Percentiles rank a stretch among this genome's conserved stretches.
phyloP scores from a whole-genome alignment of 108 stramenopile genomes.

The Mediolabrus comicus region DNA sequence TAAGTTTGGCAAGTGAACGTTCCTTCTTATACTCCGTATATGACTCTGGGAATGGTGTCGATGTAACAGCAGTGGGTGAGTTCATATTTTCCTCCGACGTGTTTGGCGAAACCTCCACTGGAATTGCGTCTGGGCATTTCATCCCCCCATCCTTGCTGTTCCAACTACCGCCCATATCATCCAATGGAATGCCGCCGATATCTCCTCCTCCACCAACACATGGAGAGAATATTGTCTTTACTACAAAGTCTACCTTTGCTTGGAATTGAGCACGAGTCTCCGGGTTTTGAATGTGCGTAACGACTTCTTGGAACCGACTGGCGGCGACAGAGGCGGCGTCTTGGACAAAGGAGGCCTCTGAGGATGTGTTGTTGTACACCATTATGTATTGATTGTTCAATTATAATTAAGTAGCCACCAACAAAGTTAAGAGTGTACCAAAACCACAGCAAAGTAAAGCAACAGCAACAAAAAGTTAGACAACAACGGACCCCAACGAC shows the following conservation, averaged over 20 bases:
- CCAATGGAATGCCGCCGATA: background rate
- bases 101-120: background rate
- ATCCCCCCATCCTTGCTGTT: background rate
- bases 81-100: background rate
- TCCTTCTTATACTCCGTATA: background rate
- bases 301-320: background rate
- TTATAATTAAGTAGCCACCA: no score
- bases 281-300: background rate
- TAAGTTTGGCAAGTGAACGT: conserved; percentile 29
- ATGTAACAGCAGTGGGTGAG: background rate
- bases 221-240: background rate
- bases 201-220: background rate
- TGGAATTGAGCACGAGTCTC: background rate
- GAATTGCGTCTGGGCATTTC: background rate
- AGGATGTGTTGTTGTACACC: background rate
- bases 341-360: background rate
- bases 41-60: background rate
- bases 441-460: no score
- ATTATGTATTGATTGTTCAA: no score
- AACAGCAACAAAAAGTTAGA: no score
- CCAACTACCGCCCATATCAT: background rate
- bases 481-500: no score
- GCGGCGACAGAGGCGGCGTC: background rate
- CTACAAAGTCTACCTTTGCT: background rate
- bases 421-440: no score